Evolutionary conservation across 257 asterid genomes (phyloP).

Genomic region (Verbena officinalis): DNA sequence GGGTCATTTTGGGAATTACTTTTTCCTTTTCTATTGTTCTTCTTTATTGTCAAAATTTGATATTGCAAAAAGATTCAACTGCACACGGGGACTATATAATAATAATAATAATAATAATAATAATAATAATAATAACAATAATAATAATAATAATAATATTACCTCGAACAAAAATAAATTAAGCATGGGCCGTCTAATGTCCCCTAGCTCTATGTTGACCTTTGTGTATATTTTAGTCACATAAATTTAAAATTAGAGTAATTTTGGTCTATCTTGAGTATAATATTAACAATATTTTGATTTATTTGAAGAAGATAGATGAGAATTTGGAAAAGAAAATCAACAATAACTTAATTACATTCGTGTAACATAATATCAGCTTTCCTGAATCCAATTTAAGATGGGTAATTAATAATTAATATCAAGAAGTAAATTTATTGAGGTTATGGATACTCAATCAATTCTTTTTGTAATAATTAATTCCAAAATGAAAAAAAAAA

Average conservation of each 20-base stretch:
- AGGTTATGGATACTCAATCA: too few relatives aligned
- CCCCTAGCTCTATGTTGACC: background rate
- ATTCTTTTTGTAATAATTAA: too few relatives aligned
- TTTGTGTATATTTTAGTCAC: constrained; percentile 11
- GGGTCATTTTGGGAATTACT: constrained; percentile 23
- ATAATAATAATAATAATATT: too few relatives aligned
- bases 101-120: constrained; percentile 10
- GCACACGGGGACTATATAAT: constrained; percentile 38
- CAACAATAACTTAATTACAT: too few relatives aligned
- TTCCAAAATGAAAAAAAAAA: too few relatives aligned
- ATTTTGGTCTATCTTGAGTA: background rate
- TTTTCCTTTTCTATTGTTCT: background rate
- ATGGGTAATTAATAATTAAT: background rate
- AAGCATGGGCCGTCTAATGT: constrained; percentile 19
- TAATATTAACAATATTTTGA: background rate
- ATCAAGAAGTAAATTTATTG: background rate
- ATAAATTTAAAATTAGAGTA: background rate
- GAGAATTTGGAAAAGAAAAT: too few relatives aligned
- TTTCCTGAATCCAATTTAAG: too few relatives aligned
- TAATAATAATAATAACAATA: constrained; percentile 9
- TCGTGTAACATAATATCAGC: too few relatives aligned
- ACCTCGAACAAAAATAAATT: constrained; percentile 1
- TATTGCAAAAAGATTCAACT: constrained; percentile 25
- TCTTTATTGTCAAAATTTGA: constrained; percentile 17
- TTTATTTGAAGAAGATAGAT: background rate